Base-by-base conservation (phyloP, 202 grass and related monocot genomes). In the Panicum virgatum region DNA sequence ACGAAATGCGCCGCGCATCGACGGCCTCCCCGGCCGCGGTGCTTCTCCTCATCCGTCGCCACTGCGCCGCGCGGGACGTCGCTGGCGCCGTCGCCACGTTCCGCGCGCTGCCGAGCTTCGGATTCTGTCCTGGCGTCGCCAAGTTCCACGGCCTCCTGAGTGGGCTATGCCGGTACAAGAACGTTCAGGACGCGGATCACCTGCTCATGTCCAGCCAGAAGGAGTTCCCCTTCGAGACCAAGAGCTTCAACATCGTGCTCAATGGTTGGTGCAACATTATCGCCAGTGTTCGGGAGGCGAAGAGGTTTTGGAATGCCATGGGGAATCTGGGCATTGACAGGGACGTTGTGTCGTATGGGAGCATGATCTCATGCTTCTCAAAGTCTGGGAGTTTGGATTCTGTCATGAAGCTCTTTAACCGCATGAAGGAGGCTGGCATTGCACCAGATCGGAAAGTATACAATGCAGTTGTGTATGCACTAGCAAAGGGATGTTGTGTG, bases 161-260 rank as follows among this genome's bases (percentile, higher is more conserved):
- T 22, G 89, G 89, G 1, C 88, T 97, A 29, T 90, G 89, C 67
- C 69, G 94, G 44, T 94, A 92, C 78, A 94, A 94, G 87, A 94
- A 89, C 51, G 83, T 92, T 9, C 72, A 80, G 76, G 89, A 97
- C 18, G 91, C 87, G 7, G 91, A 97, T 83, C 85, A 97, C 73
- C 80, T 97, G 83, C 79, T 97, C 1, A 45, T 97, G 38, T 90
- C 84, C 78, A 90, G 89, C 57, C 83, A 89, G 63, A 62, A 76
- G 19, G 59, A 71, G 40, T 94, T 92, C 75, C 89, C 87, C 7
- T 92, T 94, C 27, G 83, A 94, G 75, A 94, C 87, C 72, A 94
- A 94, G 83, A 94, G 94, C 74, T 97, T 94, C 32, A 97, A 94
- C 83, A 94, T 97, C 37, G 89, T 94, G 18, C 89, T 97, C 62